These are phyloP conservation scores for Suillus spraguei DNA, from an alignment of 768 basidiomycete species.

Conservation along the genomic window DNA sequence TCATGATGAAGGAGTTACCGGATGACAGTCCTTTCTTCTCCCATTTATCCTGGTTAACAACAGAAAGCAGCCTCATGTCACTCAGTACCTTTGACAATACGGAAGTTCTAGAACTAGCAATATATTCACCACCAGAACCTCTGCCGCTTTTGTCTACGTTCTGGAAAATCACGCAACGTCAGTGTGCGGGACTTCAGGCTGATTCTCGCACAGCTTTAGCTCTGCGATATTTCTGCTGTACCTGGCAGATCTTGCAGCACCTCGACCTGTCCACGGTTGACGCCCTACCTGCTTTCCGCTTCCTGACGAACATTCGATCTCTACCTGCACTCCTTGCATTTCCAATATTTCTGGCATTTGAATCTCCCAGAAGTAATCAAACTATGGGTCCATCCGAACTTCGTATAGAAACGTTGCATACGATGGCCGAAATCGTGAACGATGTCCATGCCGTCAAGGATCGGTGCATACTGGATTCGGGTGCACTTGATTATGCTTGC, in stretches of 20 bases:
- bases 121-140: background rate
- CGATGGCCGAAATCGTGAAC: background rate
- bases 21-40: background rate
- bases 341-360: constrained; percentile 5
- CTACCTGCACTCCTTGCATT: background rate
- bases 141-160: background rate
- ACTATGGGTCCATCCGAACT: background rate
- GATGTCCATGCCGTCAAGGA: background rate
- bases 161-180: background rate
- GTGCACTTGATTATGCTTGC: background rate
- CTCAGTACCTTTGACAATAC: background rate
- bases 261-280: background rate
- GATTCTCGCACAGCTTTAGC: background rate
- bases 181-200: background rate
- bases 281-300: background rate
- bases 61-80: no score
- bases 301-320: background rate
- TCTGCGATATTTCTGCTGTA: background rate
- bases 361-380: background rate
- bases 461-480: fast-evolving
- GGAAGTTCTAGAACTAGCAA: background rate
- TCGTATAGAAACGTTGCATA: background rate
- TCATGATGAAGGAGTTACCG: background rate
- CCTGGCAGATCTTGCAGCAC: constrained; percentile 3
- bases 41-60: background rate